These are phyloP conservation scores for Aspergillus pseudotamarii DNA, from an alignment of 2,329 filamentous ascomycete species.

Conservation along the genomic window DNA sequence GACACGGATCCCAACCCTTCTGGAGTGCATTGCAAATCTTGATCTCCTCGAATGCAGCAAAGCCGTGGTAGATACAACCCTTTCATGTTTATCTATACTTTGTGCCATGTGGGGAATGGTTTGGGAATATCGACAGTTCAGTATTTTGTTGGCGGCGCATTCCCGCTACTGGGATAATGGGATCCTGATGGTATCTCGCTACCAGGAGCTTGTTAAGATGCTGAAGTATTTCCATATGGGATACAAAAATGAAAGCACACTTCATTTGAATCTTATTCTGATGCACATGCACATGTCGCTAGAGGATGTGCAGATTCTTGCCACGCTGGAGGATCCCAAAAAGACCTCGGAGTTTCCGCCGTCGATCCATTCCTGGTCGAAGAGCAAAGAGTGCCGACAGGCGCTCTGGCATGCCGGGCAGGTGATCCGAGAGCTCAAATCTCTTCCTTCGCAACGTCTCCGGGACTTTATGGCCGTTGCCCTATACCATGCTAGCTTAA, in stretches of 20 bases:
- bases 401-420: constrained; percentile 18
- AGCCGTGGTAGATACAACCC: background rate
- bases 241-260: constrained; percentile 8
- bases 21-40: background rate
- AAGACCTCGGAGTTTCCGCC: background rate
- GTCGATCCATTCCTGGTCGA: background rate
- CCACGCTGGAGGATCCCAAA: constrained; percentile 3
- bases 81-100: constrained; percentile 30
- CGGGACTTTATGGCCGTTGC: constrained; percentile 15
- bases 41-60: background rate
- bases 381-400: constrained; percentile 7
- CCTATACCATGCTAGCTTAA: background rate
- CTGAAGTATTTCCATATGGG: constrained; percentile 23
- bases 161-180: constrained; percentile 31
- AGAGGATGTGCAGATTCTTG: constrained; percentile 14
- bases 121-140: constrained; percentile 36
- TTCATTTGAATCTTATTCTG: constrained; percentile 7
- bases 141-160: constrained; percentile 23
- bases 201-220: constrained; percentile 32
- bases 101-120: constrained; percentile 37
- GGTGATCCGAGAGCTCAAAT: constrained; percentile 7
- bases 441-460: background rate
- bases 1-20: background rate
- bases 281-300: constrained; percentile 17
- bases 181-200: constrained; percentile 28